Evolutionary conservation across 441 rosid genomes (phyloP).

Genomic region (Euphorbia celastroides): DNA sequence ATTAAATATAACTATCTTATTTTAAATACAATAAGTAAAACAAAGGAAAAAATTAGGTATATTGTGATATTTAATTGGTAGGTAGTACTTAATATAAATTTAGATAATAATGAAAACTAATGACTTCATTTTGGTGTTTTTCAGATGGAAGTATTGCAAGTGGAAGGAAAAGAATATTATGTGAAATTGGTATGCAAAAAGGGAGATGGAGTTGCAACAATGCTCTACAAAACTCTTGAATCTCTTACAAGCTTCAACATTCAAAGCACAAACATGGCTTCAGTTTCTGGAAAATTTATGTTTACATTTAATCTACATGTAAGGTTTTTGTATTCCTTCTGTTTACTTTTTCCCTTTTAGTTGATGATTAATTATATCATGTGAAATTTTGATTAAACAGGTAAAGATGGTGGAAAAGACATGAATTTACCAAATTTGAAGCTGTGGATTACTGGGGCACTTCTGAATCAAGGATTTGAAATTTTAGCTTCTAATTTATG

Average conservation of each 20-base stretch:
- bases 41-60: too few relatives aligned
- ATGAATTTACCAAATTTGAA: conserved; percentile 60
- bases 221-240: conserved; percentile 69
- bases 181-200: conserved; percentile 48
- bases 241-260: conserved; percentile 55
- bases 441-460: conserved; percentile 71
- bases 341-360: not conserved
- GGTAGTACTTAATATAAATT: not conserved
- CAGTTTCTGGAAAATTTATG: conserved; percentile 42
- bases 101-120: not conserved
- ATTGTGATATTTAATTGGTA: not conserved
- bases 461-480: conserved; percentile 81
- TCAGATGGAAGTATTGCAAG: conserved; percentile 65
- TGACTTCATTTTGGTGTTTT: not conserved
- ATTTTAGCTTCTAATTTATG: conserved; percentile 21
- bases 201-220: conserved; percentile 52
- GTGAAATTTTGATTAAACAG: conserved; percentile 26
- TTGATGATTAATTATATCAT: not conserved
- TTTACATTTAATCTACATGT: conserved; percentile 62
- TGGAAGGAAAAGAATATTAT: conserved; percentile 68
- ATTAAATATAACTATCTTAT: too few relatives aligned
- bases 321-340: conserved; percentile 7
- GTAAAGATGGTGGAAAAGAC: conserved; percentile 43
- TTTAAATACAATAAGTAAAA: too few relatives aligned
- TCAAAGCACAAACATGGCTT: conserved; percentile 59